phyloP scores from a whole-genome alignment of 2,329 filamentous ascomycete genomes.

The Stagonosporopsis vannaccii region DNA sequence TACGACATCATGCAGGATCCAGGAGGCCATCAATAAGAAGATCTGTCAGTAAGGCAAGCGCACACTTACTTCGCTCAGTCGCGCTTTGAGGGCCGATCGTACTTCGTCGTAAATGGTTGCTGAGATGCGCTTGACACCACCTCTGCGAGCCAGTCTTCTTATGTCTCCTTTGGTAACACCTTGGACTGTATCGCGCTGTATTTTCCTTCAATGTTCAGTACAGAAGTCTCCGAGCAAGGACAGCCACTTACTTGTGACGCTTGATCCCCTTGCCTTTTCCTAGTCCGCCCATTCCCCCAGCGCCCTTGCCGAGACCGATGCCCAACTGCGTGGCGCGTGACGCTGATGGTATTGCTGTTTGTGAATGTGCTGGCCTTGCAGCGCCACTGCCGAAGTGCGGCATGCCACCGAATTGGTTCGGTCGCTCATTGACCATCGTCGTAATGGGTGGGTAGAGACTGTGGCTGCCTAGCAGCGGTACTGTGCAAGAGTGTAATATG shows the following conservation, averaged over 20 bases:
- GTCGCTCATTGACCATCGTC: constrained; percentile 11
- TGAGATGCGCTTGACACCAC: constrained; percentile 78
- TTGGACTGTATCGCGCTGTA: constrained; percentile 42
- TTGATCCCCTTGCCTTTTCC: constrained; percentile 31
- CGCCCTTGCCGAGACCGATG: constrained; percentile 31
- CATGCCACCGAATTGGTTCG: constrained; percentile 14
- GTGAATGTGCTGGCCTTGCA: background rate
- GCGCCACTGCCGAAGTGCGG: constrained; percentile 17
- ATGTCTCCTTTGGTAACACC: constrained; percentile 48
- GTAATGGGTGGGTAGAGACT: constrained; percentile 5
- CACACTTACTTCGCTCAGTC: constrained; percentile 51
- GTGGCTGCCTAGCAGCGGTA: background rate
- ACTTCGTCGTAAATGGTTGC: constrained; percentile 69
- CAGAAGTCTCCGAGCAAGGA: background rate
- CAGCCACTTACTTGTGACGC: constrained; percentile 34
- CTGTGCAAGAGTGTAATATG: background rate
- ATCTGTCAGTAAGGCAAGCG: background rate
- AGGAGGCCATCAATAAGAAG: background rate
- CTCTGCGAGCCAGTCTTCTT: constrained; percentile 74
- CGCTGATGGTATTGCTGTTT: background rate
- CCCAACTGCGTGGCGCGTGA: constrained; percentile 25
- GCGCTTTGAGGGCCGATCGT: constrained; percentile 59
- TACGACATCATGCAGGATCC: constrained; percentile 37
- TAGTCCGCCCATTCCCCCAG: constrained; percentile 25
- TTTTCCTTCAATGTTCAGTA: constrained; percentile 34